Conservation (phyloP, 2,329 filamentous ascomycete species). For the Thermomyces lanuginosus region DNA sequence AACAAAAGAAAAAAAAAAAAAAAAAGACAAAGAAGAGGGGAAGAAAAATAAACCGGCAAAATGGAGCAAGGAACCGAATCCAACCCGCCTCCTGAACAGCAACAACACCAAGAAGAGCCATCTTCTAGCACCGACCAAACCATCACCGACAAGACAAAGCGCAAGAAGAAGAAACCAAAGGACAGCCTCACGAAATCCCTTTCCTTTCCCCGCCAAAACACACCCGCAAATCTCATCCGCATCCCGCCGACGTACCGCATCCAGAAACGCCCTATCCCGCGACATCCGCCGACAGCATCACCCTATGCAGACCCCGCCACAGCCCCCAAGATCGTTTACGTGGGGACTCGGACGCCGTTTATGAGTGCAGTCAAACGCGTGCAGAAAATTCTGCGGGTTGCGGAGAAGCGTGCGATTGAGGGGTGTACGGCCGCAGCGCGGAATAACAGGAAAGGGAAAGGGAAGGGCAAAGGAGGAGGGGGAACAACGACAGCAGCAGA, state of each 20-base stretch:
- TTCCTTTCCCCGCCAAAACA: slow-evolving; percentile 3
- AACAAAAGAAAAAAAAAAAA: no score
- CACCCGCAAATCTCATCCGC: slow-evolving; percentile 4
- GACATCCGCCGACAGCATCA: slow-evolving; percentile 38
- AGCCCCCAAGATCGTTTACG: slow-evolving; percentile 40
- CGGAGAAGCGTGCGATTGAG: slow-evolving; percentile 35
- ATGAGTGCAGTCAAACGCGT: slow-evolving; percentile 44
- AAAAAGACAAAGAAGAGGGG: no score
- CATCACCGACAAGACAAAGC: no score
- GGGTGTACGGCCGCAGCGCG: not conserved
- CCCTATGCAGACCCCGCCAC: slow-evolving; percentile 35
- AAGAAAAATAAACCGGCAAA: no score
- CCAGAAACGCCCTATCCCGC: slow-evolving; percentile 41
- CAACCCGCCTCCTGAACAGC: no score
- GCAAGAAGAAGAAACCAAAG: no score
- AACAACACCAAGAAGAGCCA: no score
- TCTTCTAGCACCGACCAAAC: no score
- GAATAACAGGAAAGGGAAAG: not conserved
- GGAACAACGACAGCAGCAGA: slow-evolving; percentile 17
- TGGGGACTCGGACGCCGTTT: slow-evolving; percentile 39
- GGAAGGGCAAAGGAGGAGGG: slow-evolving; percentile 14
- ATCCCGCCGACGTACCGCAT: slow-evolving; percentile 17
- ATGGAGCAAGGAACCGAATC: no score
- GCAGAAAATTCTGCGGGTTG: slow-evolving; percentile 37
- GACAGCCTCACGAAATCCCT: no score